Conservation (phyloP, 1,284 basidiomycete genomes). For the Moesziomyces sp. region DNA sequence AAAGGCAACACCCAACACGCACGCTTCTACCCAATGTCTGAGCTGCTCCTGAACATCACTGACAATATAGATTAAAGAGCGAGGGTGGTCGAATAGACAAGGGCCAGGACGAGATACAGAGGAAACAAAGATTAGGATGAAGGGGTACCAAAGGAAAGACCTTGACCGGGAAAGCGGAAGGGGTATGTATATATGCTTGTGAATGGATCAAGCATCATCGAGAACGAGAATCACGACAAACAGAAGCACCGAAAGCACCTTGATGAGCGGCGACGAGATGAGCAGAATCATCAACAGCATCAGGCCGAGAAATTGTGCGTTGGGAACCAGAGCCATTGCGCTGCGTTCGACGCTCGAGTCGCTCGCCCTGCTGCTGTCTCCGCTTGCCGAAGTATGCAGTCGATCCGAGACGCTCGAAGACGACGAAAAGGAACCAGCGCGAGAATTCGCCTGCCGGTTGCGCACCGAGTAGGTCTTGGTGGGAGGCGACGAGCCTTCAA, state of each 20-base stretch:
- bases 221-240: conserved; percentile 22
- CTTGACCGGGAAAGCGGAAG: neutral
- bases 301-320: conserved; percentile 34
- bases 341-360: neutral
- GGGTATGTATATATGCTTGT: neutral
- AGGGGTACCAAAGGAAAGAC: neutral
- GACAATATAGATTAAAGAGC: neutral
- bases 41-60: too few species aligned
- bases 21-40: too few species aligned
- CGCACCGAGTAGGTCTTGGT: conserved; percentile 1
- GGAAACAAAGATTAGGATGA: too few species aligned
- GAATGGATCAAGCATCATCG: conserved; percentile 7
- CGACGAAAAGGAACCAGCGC: conserved; percentile 13
- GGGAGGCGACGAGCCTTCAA: conserved; percentile 9
- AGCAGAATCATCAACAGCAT: conserved; percentile 42
- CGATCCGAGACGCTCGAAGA: neutral
- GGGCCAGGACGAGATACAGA: neutral
- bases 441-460: neutral
- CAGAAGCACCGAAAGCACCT: conserved; percentile 40
- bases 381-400: neutral
- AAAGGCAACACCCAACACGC: too few species aligned
- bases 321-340: conserved; percentile 14
- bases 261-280: conserved; percentile 45
- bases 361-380: neutral
- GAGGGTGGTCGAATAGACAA: conserved; percentile 6